Percentiles rank a stretch among this genome's conserved stretches.
phyloP scores from a whole-genome alignment of 768 basidiomycete genomes.

The Suillus variegatus region DNA sequence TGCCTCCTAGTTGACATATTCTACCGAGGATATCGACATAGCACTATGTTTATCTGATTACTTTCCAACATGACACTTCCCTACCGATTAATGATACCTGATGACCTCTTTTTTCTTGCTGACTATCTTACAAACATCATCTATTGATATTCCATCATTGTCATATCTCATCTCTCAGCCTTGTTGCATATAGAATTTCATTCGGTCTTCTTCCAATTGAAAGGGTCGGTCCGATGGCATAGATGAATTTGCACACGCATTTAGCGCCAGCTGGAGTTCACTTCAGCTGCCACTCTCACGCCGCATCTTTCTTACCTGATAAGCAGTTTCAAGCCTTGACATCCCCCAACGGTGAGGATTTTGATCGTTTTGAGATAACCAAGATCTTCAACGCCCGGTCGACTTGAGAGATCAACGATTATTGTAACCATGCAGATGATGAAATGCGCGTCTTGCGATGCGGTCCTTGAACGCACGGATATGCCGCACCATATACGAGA shows the following conservation, averaged over 20 bases:
- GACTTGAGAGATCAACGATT: background rate
- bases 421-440: background rate
- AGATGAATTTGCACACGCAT: slow-evolving; percentile 7
- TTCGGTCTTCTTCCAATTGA: background rate
- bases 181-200: slow-evolving; percentile 7
- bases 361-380: background rate
- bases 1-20: background rate
- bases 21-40: background rate
- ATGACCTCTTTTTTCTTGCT: slow-evolving; percentile 2
- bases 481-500: background rate
- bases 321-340: background rate
- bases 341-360: background rate
- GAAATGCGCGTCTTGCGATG: background rate
- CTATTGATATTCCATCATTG: slow-evolving; percentile 6
- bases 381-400: background rate
- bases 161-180: background rate
- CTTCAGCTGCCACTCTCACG: background rate
- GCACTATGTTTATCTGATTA: slow-evolving; percentile 6
- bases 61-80: slow-evolving; percentile 4
- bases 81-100: slow-evolving; percentile 4
- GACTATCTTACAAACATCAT: slow-evolving; percentile 1
- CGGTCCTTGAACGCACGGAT: background rate
- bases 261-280: slow-evolving; percentile 1
- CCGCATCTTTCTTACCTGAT: background rate
- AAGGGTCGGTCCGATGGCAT: background rate